Evolutionary conservation across 495 filamentous ascomycete species (phyloP), one percentile per base, ranked within the genome.

Genomic region (Parachaetomium inaequale): DNA sequence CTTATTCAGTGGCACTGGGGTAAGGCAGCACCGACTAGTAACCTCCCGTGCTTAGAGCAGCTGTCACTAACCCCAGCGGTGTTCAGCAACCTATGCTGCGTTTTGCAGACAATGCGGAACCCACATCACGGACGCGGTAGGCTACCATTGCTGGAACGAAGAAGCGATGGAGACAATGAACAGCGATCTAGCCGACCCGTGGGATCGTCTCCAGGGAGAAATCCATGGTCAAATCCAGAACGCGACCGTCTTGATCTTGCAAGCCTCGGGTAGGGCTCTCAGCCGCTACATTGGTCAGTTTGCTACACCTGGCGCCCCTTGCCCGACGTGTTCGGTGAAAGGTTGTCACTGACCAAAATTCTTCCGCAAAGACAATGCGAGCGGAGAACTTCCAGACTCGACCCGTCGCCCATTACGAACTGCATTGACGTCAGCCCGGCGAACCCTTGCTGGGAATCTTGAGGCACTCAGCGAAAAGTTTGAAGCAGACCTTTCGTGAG

Each of bases 101-200:
- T 77, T 76, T 53, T 77, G 72, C 51, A 57, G 68, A 19, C 63
- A 75, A 2, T 73, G 66, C 46, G 76, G 76, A 12, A 61, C 61
- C 45, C 55, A 75, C 54, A 50, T 0, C 14, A 75, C 73, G 3
- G 12, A 6, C 8, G 49, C 28, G 7, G 62, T 62, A 2, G 68
- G 64, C 3, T 47, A 43, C 17, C 68, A 59, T 19, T 71, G 70
- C 60, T 79, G 76, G 76, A 79, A 79, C 36, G 60, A 74, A 61
- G 72, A 76, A 66, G 72, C 72, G 25, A 76, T 75, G 28, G 43
- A 66, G 50, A n/a, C 54, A 5, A 77, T 79, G 75, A 58, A 56
- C 2, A 21, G 31, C 0, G 68, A 76, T 40, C 45, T 76, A 34
- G 43, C 36, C 10, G 56, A 42, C 8, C 66, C 60, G 23, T 79